A percentile compares a stretch with the other conserved stretches of the same genome.
These are phyloP conservation scores for Trichoderma asperelloides DNA, from an alignment of 495 filamentous ascomycete species.

Conservation along the genomic window DNA sequence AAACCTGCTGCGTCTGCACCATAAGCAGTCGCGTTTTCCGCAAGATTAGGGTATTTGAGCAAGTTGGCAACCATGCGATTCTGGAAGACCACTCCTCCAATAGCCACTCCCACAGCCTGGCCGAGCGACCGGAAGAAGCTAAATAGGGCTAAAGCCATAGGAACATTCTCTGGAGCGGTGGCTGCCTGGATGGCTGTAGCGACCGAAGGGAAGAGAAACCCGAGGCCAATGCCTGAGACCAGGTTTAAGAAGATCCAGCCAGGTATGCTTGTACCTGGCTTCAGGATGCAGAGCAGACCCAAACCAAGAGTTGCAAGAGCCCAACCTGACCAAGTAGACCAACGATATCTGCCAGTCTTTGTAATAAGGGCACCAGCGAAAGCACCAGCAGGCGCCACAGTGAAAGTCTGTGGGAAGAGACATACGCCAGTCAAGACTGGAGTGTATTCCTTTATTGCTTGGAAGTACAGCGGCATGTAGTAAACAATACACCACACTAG, in stretches of 20 bases:
- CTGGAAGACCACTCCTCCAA: slow-evolving; percentile 51
- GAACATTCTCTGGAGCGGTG: slow-evolving; percentile 16
- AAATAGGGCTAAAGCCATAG: slow-evolving; percentile 40
- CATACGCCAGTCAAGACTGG: slow-evolving; percentile 49
- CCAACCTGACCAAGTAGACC: slow-evolving; percentile 48
- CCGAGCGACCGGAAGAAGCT: slow-evolving; percentile 51
- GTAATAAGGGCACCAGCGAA: slow-evolving; percentile 27
- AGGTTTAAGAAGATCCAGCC: slow-evolving; percentile 46
- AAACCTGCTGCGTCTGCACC: slow-evolving; percentile 50
- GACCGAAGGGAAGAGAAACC: slow-evolving; percentile 43
- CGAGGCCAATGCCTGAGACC: slow-evolving; percentile 41
- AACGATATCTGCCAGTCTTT: slow-evolving; percentile 34
- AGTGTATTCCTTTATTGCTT: slow-evolving; percentile 47
- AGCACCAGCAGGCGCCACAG: slow-evolving; percentile 23
- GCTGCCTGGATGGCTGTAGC: slow-evolving; percentile 38
- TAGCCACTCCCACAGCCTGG: slow-evolving; percentile 37
- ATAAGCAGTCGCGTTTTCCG: slow-evolving; percentile 35
- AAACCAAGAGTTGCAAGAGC: slow-evolving; percentile 30
- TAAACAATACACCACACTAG: slow-evolving; percentile 45
- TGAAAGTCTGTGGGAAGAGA: slow-evolving; percentile 49
- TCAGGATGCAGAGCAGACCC: slow-evolving; percentile 41
- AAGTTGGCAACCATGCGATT: slow-evolving; percentile 48
- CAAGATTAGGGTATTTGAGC: slow-evolving; percentile 30
- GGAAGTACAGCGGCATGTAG: slow-evolving; percentile 55
- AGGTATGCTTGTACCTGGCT: slow-evolving; percentile 30